A percentile compares a stretch with the other conserved stretches of the same genome.
Evolutionary conservation across 306 rosid species (phyloP).

Genomic region (Canavalia ensiformis): DNA sequence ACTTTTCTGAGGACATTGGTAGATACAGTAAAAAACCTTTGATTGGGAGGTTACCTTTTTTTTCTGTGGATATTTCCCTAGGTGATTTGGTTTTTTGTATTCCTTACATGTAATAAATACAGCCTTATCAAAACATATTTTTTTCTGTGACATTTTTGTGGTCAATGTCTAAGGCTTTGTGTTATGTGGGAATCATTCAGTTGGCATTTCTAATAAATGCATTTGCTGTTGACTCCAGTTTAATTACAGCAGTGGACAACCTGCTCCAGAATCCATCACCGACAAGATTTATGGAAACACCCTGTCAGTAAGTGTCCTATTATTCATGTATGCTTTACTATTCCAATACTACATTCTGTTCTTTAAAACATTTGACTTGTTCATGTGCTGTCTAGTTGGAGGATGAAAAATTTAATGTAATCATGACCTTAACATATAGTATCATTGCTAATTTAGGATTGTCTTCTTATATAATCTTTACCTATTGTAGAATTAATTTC

Average conservation of each 20-base stretch:
- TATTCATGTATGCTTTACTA: constrained; percentile 30
- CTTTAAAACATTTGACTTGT: constrained; percentile 27
- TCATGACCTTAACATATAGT: constrained; percentile 18
- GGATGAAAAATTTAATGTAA: constrained; percentile 12
- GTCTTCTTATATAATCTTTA: constrained; percentile 6
- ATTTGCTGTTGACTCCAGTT: constrained; percentile 64
- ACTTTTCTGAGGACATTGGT: constrained; percentile 10
- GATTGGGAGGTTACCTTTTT: constrained; percentile 36
- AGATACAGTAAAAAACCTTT: constrained; percentile 31
- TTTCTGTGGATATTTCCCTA: neutral
- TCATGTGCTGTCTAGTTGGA: constrained; percentile 36
- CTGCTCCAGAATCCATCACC: constrained; percentile 98
- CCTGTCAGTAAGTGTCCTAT: constrained; percentile 74
- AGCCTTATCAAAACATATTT: neutral
- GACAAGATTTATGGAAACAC: constrained; percentile 99
- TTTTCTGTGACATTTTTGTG: constrained; percentile 27
- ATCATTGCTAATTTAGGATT: neutral
- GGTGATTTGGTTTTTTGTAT: constrained; percentile 21
- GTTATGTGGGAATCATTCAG: constrained; percentile 25
- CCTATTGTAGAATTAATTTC: no score
- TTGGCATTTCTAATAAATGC: constrained; percentile 53
- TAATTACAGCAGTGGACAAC: constrained; percentile 97
- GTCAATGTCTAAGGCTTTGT: constrained; percentile 24
- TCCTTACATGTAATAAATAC: neutral
- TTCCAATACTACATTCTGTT: constrained; percentile 23